Base-by-base conservation (phyloP, 225 moss, liverwort and hornwort genomes). In the Physcomitrium patens region DNA sequence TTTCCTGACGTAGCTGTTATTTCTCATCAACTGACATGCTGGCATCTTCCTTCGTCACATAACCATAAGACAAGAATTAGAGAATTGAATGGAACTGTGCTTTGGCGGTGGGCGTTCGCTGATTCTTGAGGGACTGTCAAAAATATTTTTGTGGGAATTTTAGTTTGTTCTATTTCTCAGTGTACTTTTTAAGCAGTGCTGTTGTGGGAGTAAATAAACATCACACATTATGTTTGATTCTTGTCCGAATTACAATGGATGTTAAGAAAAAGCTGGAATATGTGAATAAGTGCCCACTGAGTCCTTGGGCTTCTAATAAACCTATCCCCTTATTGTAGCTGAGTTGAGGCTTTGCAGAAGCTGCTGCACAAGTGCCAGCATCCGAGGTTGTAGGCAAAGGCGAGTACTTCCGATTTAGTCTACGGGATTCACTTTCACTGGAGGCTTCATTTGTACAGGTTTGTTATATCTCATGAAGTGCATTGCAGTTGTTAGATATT, bases 381-480 rank as follows among this genome's bases (percentile, higher is more conserved):
- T 86, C 91, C 58, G 99, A 95, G 75, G 85, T 99, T 60, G 84
- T 99, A 63, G 95, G 90, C 47, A 99, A 93, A 64, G 93, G 95
- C 64, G 91, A 93, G 56, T 99, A 99, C 69, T 95, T 95, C 71
- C 95, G 99, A 53, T 95, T 99, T 74, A 93, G 99, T 78, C 37
- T 90, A 53, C 86, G 99, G 19, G 99, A 99, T 78, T 99, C 99
- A 69, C 86, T 91, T 76, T 79, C 93, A 24, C 79, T 99, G 82
- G 99, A 99, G 85, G 90, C 93, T 75, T 89, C 99, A 50, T 99
- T 93, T 86, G 90, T 99, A 65, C 85, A 92, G 99, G 99, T 99
- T 76, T 62, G 76, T 17, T 62, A 24, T 43, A 42, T 66, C 24
- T 19, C 44, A 52, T 71, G 5, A 26, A 43, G 22, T 10, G 9